Evolutionary conservation across 1,139 yeast genomes (phyloP), one percentile per base, ranked within the genome.

Genomic region (Debaryomyces sp.): DNA sequence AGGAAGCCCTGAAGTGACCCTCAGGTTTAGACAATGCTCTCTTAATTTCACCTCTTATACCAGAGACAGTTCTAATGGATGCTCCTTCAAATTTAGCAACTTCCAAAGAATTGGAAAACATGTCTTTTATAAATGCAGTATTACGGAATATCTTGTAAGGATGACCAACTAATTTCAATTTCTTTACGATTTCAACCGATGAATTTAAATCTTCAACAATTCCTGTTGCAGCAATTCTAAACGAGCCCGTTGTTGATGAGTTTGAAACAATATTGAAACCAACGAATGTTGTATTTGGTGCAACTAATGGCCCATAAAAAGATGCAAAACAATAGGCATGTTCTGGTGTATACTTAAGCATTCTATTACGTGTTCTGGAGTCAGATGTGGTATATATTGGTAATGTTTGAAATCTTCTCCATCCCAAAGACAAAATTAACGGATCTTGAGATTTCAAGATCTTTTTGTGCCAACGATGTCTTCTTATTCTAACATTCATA

Each of bases 21-120:
- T 92, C 98, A 0, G 98, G 97, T 57, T 88, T 88, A 6, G 96
- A 82, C 54, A 95, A 75, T 0, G 98, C 99, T 57, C 97, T 80
- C 66, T 95, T 95, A 58, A 95, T 92, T 68, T 95, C 99, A 66
- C 99, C 99, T 60, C 99, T 77, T 51, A 95, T 90, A 49, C 99
- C 99, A 3, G 97, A 89, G 5, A 95, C 99, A 0, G 99, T 94
- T 67, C 92, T 86, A 62, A 95, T 89, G 38, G 92, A 86, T 0
- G 99, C 99, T 50, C 99, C 99, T 73, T 95, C 99, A 63, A 95
- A 95, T 66, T 92, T 89, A 41, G 98, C 98, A 49, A 92, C 97
- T 71, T 95, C 99, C 68, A 95, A 78, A 0, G 96, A 80, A 50
- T 95, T 86, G 23, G 87, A 79, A 66, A 95, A 95, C 99, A 95